A percentile compares a stretch with the other conserved stretches of the same genome.
phyloP scores from a whole-genome alignment of 225 moss, liverwort and hornwort genomes.

The Sphagnum contortum region DNA sequence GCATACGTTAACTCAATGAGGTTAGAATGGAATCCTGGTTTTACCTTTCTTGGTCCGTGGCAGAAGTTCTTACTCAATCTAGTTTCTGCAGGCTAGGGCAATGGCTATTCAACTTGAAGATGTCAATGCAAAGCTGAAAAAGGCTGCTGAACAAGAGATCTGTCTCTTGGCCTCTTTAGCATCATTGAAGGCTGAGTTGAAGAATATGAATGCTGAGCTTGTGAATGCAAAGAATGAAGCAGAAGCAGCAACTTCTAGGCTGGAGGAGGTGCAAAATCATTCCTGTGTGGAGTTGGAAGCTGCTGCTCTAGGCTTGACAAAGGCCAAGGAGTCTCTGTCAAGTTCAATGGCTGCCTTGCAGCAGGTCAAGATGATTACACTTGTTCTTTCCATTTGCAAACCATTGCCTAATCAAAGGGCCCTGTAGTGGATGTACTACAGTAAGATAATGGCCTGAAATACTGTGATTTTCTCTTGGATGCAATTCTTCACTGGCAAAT shows the following conservation, averaged over 20 bases:
- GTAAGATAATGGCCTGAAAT: too few relatives aligned
- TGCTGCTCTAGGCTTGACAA: background rate
- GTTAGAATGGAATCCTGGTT: too few relatives aligned
- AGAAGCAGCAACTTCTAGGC: slow-evolving; percentile 12
- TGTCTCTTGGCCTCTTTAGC: slow-evolving; percentile 17
- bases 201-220: slow-evolving; percentile 15
- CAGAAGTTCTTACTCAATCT: background rate
- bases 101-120: slow-evolving; percentile 27
- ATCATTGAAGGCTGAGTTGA: slow-evolving; percentile 20
- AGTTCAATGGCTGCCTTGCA: slow-evolving; percentile 32
- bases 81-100: slow-evolving; percentile 22
- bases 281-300: slow-evolving; percentile 18
- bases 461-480: too few relatives aligned
- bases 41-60: too few relatives aligned
- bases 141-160: slow-evolving; percentile 11
- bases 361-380: slow-evolving; percentile 10
- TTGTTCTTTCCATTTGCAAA: too few relatives aligned
- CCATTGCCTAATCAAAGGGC: too few relatives aligned
- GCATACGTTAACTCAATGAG: too few relatives aligned
- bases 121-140: slow-evolving; percentile 12
- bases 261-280: slow-evolving; percentile 16
- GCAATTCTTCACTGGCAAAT: too few relatives aligned
- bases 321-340: slow-evolving; percentile 16
- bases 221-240: slow-evolving; percentile 11
- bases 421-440: too few relatives aligned